Base-by-base conservation (phyloP, 352 stramenopile species). In the Phytophthora macrochlamydospora region DNA sequence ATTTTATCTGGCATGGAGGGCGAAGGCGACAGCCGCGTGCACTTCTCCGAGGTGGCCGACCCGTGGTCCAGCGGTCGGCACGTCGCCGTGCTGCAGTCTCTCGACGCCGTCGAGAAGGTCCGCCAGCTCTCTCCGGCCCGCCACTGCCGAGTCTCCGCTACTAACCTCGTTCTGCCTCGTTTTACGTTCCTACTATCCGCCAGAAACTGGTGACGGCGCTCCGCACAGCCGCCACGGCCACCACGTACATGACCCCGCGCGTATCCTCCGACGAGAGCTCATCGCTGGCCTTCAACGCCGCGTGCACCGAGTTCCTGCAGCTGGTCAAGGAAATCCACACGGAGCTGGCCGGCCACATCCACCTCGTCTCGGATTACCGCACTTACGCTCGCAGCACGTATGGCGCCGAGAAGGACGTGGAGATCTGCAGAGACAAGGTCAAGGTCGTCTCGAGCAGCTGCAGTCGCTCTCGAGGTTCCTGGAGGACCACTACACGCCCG, bases 311-410 rank as follows among this genome's bases (percentile, higher is more conserved):
- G 62, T 95, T 95, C 68, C 69, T 95, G 57, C 87, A 94, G 74
- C 80, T 94, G 46, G 79, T 95, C n/a, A 83, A 89, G 56, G 84
- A 93, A 65, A 91, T 95, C 60, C 87, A 95, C 75, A 78, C 79
- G 6, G 87, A 95, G 60, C 75, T 95, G 18, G 87, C 85, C 13
- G 81, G 79, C 67, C 85, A 95, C 67, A 90, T 93, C 61, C 87
- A 95, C 71, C 64, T 95, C 14, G 87, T 95, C 33, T 89, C 84
- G 51, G 84, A 95, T 71, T 95, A 95, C 65, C 87, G 87, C 52
- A 89, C 76, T 11, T 95, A 89, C 63, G 84, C 81, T 30, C 85
- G 87, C 59, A 94, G 85, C 69, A 90, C 85, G 50, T 95, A 95
- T 65, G 86, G 87, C 62, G 79, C 85, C 29, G 87, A 95, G 59